Conservation (phyloP, 768 basidiomycete species). For the Phylloporus sp. region DNA sequence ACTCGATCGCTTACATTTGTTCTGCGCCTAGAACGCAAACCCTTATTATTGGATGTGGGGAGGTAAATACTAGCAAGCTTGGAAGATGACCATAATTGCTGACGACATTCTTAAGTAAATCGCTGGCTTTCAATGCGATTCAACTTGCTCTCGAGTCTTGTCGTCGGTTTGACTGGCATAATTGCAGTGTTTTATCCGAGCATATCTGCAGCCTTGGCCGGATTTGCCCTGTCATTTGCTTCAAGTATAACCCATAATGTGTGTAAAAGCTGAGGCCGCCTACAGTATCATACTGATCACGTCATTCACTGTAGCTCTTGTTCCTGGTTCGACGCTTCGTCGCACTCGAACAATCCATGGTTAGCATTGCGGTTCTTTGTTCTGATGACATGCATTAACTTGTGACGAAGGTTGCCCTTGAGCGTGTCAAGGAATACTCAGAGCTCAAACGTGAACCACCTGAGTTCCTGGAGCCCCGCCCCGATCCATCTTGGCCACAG, state of each 20-base stretch:
- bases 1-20: slow-evolving; percentile 1
- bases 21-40: slow-evolving; percentile 44
- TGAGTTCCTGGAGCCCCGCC: slow-evolving; percentile 85
- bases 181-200: slow-evolving; percentile 62
- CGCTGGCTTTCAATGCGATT: slow-evolving; percentile 89
- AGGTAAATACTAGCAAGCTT: slow-evolving; percentile 37
- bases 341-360: slow-evolving; percentile 89
- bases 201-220: slow-evolving; percentile 77
- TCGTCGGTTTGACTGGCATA: slow-evolving; percentile 68
- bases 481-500: slow-evolving; percentile 73
- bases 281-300: slow-evolving; percentile 16
- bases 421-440: slow-evolving; percentile 89
- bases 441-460: slow-evolving; percentile 72
- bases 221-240: slow-evolving; percentile 84
- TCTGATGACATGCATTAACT: background rate
- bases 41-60: slow-evolving; percentile 93
- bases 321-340: slow-evolving; percentile 80
- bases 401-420: slow-evolving; percentile 63
- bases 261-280: background rate
- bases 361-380: slow-evolving; percentile 24
- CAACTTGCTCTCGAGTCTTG: slow-evolving; percentile 68
- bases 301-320: slow-evolving; percentile 38
- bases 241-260: slow-evolving; percentile 69
- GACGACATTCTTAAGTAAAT: slow-evolving; percentile 50
- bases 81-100: slow-evolving; percentile 1